A percentile compares a stretch with the other conserved stretches of the same genome.
Evolutionary conservation across 306 rosid genomes (phyloP).

Genomic region (Inga leiocalycina): DNA sequence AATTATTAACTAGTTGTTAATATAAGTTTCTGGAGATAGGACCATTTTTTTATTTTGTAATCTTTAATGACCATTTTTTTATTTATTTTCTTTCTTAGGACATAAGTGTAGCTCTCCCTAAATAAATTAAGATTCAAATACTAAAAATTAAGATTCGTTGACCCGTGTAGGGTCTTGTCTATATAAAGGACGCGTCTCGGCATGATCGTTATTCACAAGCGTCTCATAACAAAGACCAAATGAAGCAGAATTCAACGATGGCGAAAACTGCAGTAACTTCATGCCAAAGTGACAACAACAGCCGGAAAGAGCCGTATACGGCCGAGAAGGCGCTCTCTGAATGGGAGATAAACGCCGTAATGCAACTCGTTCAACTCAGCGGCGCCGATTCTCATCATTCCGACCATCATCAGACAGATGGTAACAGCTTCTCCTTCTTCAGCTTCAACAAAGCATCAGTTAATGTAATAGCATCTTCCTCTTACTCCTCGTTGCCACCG

Average conservation of each 20-base stretch:
- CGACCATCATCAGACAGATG: background rate
- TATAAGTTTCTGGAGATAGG: too few species aligned
- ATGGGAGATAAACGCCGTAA: constrained; percentile 47
- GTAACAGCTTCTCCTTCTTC: background rate
- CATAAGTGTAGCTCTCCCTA: too few species aligned
- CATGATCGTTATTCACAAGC: background rate
- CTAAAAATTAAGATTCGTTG: background rate
- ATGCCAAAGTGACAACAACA: background rate
- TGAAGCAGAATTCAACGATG: background rate
- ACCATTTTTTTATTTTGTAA: too few species aligned
- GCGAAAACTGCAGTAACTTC: background rate
- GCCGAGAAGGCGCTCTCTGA: constrained; percentile 3
- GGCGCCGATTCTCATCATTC: constrained; percentile 3
- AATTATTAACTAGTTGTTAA: too few species aligned
- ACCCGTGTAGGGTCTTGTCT: background rate
- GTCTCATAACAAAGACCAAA: background rate
- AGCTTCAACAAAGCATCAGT: background rate
- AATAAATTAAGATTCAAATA: too few species aligned
- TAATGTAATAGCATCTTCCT: background rate
- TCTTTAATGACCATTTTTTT: too few species aligned
- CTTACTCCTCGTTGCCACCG: background rate
- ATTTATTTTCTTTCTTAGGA: too few species aligned
- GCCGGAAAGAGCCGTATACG: background rate
- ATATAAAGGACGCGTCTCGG: background rate
- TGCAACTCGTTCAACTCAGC: constrained; percentile 49